Base-by-base conservation (phyloP, 2,329 filamentous ascomycete species). In the Cladosporium velox region DNA sequence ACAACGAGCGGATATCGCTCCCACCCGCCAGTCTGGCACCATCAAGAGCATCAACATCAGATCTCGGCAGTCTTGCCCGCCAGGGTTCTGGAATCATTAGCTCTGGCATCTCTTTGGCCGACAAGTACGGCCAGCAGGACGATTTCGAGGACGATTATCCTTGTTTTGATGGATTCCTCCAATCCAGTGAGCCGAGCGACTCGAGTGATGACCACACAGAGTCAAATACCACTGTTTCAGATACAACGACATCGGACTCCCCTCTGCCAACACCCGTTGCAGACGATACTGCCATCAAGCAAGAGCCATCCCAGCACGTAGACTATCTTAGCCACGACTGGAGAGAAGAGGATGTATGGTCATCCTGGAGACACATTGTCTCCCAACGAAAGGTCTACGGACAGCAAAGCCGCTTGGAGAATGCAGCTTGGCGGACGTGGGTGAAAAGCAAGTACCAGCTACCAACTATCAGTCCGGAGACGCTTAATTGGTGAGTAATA, bases 371-470 rank as follows among this genome's bases (percentile, higher is more conserved):
- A 75, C 95, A 96, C 76, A 92, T 98, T 72, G 88, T 93, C 18
- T 89, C 91, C 32, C 91, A 92, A 73, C 85, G 90, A 72, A 88
- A 88, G 67, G 86, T 91, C 63, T 96, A 96, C 70, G 88, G 87
- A 72, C 94, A 97, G 77, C 87, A 90, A 41, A 89, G 89, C 38
- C 85, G 95, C 59, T 80, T 98, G 34, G 95, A 98, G 78, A 98
- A 99, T 78, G 95, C 95, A 3, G 97, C 93, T 0, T 99, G 95
- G 95, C 87, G 95, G 76, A 95, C 93, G 1, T 98, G 95, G 95
- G 91, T 92, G 76, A 98, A 98, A 79, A 86, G 91, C 59, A 96
- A 96, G 79, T 90, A 96, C 77, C 88, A 90, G 49, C 83, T 98
- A 59, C 90, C 88, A 76, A 98, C 94, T 0, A 88, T 98, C 26